phyloP scores from a whole-genome alignment of 768 basidiomycete species.

The Kwoniella shandongensis region DNA sequence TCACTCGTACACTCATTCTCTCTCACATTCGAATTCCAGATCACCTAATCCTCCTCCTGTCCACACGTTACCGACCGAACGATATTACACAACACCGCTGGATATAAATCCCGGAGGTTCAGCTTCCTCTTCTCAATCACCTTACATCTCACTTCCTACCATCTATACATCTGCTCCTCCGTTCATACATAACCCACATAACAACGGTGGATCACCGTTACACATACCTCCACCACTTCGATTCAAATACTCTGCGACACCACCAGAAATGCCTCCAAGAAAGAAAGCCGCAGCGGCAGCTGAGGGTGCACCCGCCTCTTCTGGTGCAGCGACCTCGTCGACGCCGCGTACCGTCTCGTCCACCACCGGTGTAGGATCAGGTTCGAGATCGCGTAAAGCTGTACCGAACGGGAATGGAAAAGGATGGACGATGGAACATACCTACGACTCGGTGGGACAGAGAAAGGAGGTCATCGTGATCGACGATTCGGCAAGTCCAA shows the following conservation, averaged over 20 bases:
- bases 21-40: constrained; percentile 5
- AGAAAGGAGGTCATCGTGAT: constrained; percentile 47
- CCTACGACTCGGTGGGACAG: constrained; percentile 40
- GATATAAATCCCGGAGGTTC: background rate
- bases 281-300: constrained; percentile 20
- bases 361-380: constrained; percentile 14
- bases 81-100: too few species aligned
- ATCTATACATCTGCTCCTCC: constrained; percentile 14
- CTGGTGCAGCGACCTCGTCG: constrained; percentile 5
- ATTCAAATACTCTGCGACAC: constrained; percentile 44
- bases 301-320: constrained; percentile 13
- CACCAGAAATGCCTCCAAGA: constrained; percentile 42
- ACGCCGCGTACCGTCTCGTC: constrained; percentile 15
- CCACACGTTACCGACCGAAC: background rate
- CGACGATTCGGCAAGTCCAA: constrained; percentile 38
- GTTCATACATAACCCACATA: constrained; percentile 1
- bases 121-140: constrained; percentile 1
- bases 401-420: constrained; percentile 27
- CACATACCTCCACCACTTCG: constrained; percentile 41
- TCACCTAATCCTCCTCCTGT: constrained; percentile 4
- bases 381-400: constrained; percentile 9
- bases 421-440: constrained; percentile 49
- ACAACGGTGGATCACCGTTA: constrained; percentile 20
- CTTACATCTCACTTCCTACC: background rate
- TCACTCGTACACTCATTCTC: constrained; percentile 11